Evolutionary conservation across 805 yeast genomes (phyloP), one percentile per base, ranked within the genome.

Genomic region (Phaffomyces opuntiae): DNA sequence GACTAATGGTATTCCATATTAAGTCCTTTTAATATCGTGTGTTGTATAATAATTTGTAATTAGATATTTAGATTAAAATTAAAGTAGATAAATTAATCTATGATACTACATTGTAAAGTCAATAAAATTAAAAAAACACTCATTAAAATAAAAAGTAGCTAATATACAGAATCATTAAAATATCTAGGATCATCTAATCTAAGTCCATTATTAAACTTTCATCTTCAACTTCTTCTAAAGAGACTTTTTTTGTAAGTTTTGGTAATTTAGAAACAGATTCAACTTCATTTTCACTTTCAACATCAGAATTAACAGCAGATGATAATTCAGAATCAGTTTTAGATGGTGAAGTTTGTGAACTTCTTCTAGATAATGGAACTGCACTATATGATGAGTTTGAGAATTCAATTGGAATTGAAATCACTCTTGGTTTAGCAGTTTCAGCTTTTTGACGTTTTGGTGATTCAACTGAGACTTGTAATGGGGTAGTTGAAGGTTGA

Each of bases 1-100:
- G 53, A 93, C 99, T 34, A 93, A 93, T 59, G 99, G 99, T 48
- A 93, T 93, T 63, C 99, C 99, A 16, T 91, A 90, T 60, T 90
- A 34, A 32, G 21, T 5, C 1, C 13, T 13, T 36, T 36, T 36
- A 13, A 21, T 21, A 21, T 21, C 24, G 24, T 21, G 24, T 21
- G 24, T 21, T 21, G 24, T 21, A 21, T 21, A 21, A 21, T 21
- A 21, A 21, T 21, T 21, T 21, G 5, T 21, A 21, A 21, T 21
- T 21, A 21, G 34, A 31, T 13, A 31, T 13, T 31, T 13, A 31
- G n/a, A 31, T 31, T 29, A 6, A 29, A 29, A 31, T 13, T 31
- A 2, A 31, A 31, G 19, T 17, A 31, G n/a, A 13, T 31, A 31
- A 31, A 31, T 7, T 7, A 31, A 4, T 31, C 33, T 3, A 21